Evolutionary conservation across 2,329 filamentous ascomycete species (phyloP), one percentile per base, ranked within the genome.

Genomic region (Pseudomassariella vexata): DNA sequence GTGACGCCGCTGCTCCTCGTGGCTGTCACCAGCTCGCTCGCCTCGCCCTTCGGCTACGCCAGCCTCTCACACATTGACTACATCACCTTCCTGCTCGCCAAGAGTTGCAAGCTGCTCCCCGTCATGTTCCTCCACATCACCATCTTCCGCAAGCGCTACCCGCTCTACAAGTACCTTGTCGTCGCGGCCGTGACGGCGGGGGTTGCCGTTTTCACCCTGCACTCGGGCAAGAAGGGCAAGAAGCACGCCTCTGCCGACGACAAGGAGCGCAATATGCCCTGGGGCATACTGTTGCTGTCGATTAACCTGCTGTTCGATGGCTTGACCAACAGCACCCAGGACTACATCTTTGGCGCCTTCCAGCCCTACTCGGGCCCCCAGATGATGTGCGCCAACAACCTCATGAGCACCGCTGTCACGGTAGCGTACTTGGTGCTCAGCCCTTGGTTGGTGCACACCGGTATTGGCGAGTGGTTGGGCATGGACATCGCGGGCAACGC

Each of bases 321-420:
- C 43, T 70, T 98, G 33, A 96, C 90, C 37, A 98, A 98, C 61
- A 88, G 83, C 33, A 95, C 90, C 3, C 92, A 98, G 68, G 92
- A 98, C 60, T 81, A 95, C 59, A 87, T 98, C 57, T 95, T 96
- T 57, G 62, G 64, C 42, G 70, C 76, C 6, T 94, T 88, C 62
- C 78, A 77, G 43, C 79, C 82, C 10, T 95, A 92, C 56, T 77
- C 79, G 3, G 92, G 92, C 8, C 88, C 90, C 38, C 92, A 98
- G 72, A 98, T 98, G 92, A 98, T 98, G 92, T 94, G 89, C 56
- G 89, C 90, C 23, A 87, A 95, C 61, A 98, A 96, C 56, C 66
- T 95, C 35, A 83, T 96, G 59, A 82, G 77, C 47, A 90, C 88
- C 4, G 53, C 79, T 28, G 68, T 96, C 35, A 96, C 89, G 4